A percentile compares a stretch with the other conserved stretches of the same genome.
Evolutionary conservation across 345 rosid genomes (phyloP).

Genomic region (Gossypium mustelinum): DNA sequence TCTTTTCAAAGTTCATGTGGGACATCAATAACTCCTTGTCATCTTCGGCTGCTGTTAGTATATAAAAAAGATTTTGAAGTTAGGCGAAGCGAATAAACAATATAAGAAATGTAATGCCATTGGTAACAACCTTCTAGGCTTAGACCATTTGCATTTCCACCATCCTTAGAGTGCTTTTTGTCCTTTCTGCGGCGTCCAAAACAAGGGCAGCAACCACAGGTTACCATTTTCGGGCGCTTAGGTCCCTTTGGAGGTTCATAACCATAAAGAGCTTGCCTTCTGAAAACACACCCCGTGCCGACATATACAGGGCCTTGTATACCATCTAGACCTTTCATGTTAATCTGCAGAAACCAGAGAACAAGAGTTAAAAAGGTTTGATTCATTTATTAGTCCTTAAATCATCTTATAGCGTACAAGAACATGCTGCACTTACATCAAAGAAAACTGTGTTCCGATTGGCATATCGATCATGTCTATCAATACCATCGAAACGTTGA

Average conservation of each 20-base stretch:
- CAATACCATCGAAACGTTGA: conserved; percentile 89
- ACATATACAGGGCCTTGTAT: conserved; percentile 97
- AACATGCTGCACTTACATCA: conserved; percentile 48
- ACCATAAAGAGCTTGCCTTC: conserved; percentile 92
- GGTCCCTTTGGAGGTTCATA: conserved; percentile 87
- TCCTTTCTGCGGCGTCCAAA: conserved; percentile 75
- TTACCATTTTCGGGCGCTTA: conserved; percentile 93
- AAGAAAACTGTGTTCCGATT: conserved; percentile 90
- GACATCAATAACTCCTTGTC: conserved; percentile 86
- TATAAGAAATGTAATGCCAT: neutral
- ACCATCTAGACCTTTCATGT: conserved; percentile 81
- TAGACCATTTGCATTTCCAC: conserved; percentile 45
- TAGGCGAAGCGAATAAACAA: neutral
- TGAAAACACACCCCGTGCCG: conserved; percentile 96
- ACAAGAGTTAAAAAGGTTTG: neutral
- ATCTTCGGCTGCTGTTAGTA: conserved; percentile 44
- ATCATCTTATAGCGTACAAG: neutral
- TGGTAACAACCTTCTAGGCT: conserved; percentile 50
- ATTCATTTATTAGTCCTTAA: neutral
- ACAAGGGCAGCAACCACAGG: conserved; percentile 95
- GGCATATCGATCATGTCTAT: conserved; percentile 78
- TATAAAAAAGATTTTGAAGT: neutral
- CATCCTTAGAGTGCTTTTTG: conserved; percentile 43
- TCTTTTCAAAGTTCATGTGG: conserved; percentile 89
- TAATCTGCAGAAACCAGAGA: conserved; percentile 38